These are phyloP conservation scores for Escovopsis sp. DNA, from an alignment of 2,329 filamentous ascomycete genomes.

Conservation along the genomic window DNA sequence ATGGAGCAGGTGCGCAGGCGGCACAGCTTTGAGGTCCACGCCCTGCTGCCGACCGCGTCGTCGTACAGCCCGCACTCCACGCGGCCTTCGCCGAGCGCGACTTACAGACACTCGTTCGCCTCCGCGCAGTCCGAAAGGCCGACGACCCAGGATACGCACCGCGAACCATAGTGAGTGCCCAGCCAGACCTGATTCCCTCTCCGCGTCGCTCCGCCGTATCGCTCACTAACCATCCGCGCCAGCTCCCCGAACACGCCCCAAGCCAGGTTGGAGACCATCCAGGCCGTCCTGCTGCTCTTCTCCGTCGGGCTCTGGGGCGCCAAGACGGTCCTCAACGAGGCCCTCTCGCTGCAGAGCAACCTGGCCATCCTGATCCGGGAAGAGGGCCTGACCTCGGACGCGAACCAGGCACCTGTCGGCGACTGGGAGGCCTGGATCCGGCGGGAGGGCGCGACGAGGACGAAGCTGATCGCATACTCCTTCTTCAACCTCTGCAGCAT, in stretches of 20 bases:
- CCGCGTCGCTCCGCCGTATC: not conserved
- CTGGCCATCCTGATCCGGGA: slow-evolving; percentile 44
- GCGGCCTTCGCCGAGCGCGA: slow-evolving; percentile 40
- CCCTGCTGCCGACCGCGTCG: slow-evolving; percentile 39
- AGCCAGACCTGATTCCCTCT: not conserved
- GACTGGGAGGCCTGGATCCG: slow-evolving; percentile 49
- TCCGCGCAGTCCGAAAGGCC: slow-evolving; percentile 43
- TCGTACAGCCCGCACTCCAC: slow-evolving; percentile 47
- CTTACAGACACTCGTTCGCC: slow-evolving; percentile 43
- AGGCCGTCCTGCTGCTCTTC: slow-evolving; percentile 46
- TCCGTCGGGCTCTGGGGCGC: slow-evolving; percentile 47
- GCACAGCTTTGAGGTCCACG: slow-evolving; percentile 41
- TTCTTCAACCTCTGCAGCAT: slow-evolving; percentile 50
- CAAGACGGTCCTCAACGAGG: slow-evolving; percentile 44
- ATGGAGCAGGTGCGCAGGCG: slow-evolving; percentile 43
- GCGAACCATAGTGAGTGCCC: slow-evolving; percentile 41
- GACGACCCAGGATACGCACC: slow-evolving; percentile 41
- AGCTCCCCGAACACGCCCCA: slow-evolving; percentile 46
- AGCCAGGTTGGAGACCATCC: slow-evolving; percentile 48
- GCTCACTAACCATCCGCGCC: not conserved
- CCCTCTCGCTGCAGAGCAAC: slow-evolving; percentile 43
- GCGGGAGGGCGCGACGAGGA: slow-evolving; percentile 40
- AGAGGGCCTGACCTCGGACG: slow-evolving; percentile 37
- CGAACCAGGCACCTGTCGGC: slow-evolving; percentile 27
- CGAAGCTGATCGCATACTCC: slow-evolving; percentile 45